Conservation (phyloP, 768 basidiomycete species). For the Austroboletus eburneus region DNA sequence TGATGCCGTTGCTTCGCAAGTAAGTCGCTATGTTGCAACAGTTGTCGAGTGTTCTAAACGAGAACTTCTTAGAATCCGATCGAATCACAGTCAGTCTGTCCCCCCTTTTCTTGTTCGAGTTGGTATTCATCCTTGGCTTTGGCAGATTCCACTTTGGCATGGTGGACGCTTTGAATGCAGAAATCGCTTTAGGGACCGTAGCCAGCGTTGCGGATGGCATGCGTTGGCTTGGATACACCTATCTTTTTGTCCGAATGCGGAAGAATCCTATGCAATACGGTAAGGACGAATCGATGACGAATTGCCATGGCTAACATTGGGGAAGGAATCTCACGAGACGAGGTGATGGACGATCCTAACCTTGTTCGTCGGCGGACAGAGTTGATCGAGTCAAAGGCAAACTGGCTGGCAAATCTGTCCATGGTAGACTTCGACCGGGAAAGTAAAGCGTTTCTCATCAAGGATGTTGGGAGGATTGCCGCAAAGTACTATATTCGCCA, state of each 20-base stretch:
- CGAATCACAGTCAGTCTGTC: slow-evolving; percentile 75
- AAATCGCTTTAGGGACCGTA: slow-evolving; percentile 93
- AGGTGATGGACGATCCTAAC: slow-evolving; percentile 63
- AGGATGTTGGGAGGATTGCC: slow-evolving; percentile 94
- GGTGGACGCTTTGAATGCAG: slow-evolving; percentile 90
- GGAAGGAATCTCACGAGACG: slow-evolving; percentile 70
- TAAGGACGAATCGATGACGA: slow-evolving; percentile 24
- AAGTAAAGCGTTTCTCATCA: slow-evolving; percentile 60
- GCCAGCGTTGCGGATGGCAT: slow-evolving; percentile 81
- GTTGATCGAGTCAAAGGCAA: slow-evolving; percentile 63
- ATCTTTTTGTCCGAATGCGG: slow-evolving; percentile 91
- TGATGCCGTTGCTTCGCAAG: slow-evolving; percentile 83
- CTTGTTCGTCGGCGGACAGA: slow-evolving; percentile 66
- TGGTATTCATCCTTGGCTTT: slow-evolving; percentile 4
- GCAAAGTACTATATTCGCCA: slow-evolving; percentile 94
- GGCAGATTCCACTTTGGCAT: slow-evolving; percentile 76
- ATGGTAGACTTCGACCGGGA: slow-evolving; percentile 79
- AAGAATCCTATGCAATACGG: slow-evolving; percentile 88
- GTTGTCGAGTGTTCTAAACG: not conserved
- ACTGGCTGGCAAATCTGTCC: slow-evolving; percentile 56
- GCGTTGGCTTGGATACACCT: slow-evolving; percentile 96
- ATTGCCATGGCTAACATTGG: slow-evolving; percentile 1
- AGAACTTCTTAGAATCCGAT: slow-evolving; percentile 71
- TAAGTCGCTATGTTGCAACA: slow-evolving; percentile 26
- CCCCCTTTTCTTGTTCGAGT: not conserved